These are phyloP conservation scores for Piloderma croceum DNA, from an alignment of 768 basidiomycete genomes.

Conservation along the genomic window DNA sequence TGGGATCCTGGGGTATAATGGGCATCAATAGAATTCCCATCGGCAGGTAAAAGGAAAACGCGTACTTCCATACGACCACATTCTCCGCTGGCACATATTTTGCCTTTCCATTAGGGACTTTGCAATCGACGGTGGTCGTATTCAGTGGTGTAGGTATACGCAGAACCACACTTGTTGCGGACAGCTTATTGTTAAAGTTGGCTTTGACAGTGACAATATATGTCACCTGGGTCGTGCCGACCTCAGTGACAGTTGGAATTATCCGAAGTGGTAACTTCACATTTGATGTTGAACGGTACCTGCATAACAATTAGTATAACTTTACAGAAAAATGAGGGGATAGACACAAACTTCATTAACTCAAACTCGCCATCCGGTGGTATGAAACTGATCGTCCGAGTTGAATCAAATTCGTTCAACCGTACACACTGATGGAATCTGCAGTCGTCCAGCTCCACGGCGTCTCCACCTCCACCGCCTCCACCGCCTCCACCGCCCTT, in stretches of 20 bases:
- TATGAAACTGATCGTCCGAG: constrained; percentile 91
- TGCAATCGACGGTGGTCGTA: constrained; percentile 87
- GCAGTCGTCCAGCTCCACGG: constrained; percentile 96
- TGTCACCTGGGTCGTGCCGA: constrained; percentile 87
- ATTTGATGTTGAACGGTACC: constrained; percentile 94
- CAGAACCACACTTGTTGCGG: constrained; percentile 86
- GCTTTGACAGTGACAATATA: constrained; percentile 86
- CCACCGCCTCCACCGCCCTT: constrained; percentile 59
- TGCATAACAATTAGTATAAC: constrained; percentile 24
- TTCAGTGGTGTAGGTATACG: constrained; percentile 96
- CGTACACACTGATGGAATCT: constrained; percentile 98
- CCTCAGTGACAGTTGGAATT: constrained; percentile 87
- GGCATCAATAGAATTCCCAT: constrained; percentile 4
- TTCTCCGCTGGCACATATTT: constrained; percentile 98
- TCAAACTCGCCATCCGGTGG: constrained; percentile 99
- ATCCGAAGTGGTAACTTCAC: constrained; percentile 90
- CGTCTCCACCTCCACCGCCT: constrained; percentile 41
- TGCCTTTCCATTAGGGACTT: constrained; percentile 88
- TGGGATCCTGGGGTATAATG: constrained; percentile 60
- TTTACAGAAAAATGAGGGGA: constrained; percentile 1
- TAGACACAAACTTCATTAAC: constrained; percentile 73
- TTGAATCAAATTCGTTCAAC: constrained; percentile 89
- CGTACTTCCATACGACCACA: constrained; percentile 96
- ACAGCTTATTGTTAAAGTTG: constrained; percentile 87
- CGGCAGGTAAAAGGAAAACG: constrained; percentile 11